phyloP scores from a whole-genome alignment of 352 stramenopile genomes.

The Globisporangium emineosum region DNA sequence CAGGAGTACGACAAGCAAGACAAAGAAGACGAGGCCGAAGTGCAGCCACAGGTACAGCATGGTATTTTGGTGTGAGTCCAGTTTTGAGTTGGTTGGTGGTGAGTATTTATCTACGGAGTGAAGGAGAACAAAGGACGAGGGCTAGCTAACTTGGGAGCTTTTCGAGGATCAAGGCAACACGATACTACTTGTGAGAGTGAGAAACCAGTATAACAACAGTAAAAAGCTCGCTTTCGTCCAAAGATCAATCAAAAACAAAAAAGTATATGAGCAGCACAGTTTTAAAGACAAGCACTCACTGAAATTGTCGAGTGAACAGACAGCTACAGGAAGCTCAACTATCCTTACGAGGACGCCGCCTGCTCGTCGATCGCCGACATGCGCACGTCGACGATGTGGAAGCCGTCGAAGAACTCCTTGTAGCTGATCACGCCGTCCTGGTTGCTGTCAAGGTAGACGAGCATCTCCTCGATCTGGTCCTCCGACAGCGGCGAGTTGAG shows the following conservation, averaged over 20 bases:
- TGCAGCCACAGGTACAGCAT: background rate
- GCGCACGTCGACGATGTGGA: slow-evolving; percentile 82
- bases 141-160: background rate
- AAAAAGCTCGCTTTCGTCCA: background rate
- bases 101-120: background rate
- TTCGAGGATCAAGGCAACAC: background rate
- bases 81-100: no score
- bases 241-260: background rate
- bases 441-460: slow-evolving; percentile 87
- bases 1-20: background rate
- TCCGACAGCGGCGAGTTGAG: slow-evolving; percentile 89
- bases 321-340: background rate
- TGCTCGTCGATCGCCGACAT: slow-evolving; percentile 35
- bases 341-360: background rate
- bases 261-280: slow-evolving; percentile 2
- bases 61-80: background rate
- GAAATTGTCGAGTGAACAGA: background rate
- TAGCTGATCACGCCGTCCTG: slow-evolving; percentile 91
- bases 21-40: background rate
- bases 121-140: background rate
- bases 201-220: background rate
- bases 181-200: no score
- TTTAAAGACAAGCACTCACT: background rate
- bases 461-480: slow-evolving; percentile 89
- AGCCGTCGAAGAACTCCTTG: slow-evolving; percentile 93